Conservation (phyloP, 495 filamentous ascomycete genomes). For the Penicillium herquei region DNA sequence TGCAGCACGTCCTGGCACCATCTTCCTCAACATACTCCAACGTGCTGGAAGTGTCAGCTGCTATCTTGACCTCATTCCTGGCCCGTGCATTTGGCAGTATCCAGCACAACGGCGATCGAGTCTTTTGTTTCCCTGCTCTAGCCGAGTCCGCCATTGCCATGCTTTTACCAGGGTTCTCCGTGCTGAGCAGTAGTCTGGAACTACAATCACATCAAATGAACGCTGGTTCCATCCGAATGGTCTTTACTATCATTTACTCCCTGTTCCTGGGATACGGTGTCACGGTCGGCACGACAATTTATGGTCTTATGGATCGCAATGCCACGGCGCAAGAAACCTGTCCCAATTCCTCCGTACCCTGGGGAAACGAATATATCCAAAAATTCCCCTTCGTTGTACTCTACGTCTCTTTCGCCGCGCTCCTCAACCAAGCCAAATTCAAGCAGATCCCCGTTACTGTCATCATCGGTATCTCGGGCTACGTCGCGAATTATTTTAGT, state of each 20-base stretch:
- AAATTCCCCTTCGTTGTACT: slow-evolving; percentile 62
- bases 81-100: slow-evolving; percentile 83
- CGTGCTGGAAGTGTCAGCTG: slow-evolving; percentile 82
- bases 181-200: slow-evolving; percentile 76
- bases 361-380: slow-evolving; percentile 34
- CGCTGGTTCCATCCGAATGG: slow-evolving; percentile 85
- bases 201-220: slow-evolving; percentile 81
- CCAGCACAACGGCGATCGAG: slow-evolving; percentile 34
- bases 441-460: slow-evolving; percentile 82
- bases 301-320: slow-evolving; percentile 71
- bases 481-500: slow-evolving; percentile 75
- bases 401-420: slow-evolving; percentile 73
- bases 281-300: slow-evolving; percentile 87
- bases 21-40: slow-evolving; percentile 73
- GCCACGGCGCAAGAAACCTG: slow-evolving; percentile 71
- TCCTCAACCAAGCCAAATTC: slow-evolving; percentile 84
- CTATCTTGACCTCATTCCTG: slow-evolving; percentile 78
- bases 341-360: slow-evolving; percentile 35
- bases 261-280: slow-evolving; percentile 95
- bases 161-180: slow-evolving; percentile 83
- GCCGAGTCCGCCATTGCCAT: slow-evolving; percentile 86
- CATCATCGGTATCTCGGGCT: slow-evolving; percentile 73
- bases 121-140: slow-evolving; percentile 85
- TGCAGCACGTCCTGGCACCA: slow-evolving; percentile 76
- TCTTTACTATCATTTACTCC: slow-evolving; percentile 91